Evolutionary conservation across 768 basidiomycete genomes (phyloP).

Genomic region (Trametes cubensis): DNA sequence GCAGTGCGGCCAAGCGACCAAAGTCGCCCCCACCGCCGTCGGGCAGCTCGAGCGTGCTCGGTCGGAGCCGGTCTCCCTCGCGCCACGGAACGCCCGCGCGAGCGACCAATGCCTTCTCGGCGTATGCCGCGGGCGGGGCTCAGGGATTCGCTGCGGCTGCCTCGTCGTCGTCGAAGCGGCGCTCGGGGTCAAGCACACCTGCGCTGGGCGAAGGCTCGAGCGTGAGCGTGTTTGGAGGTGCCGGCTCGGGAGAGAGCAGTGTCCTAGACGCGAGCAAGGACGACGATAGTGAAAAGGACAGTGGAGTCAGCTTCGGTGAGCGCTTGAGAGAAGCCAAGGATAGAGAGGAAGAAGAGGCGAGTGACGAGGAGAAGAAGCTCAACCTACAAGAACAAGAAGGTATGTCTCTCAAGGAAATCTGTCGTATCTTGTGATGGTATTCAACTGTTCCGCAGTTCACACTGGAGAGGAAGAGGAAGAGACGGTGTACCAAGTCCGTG

Average conservation of each 20-base stretch:
- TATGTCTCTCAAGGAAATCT: conserved; percentile 35
- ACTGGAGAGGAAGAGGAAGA: conserved; percentile 87
- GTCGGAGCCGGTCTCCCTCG: conserved; percentile 59
- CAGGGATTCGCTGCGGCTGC: conserved; percentile 47
- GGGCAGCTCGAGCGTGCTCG: conserved; percentile 26
- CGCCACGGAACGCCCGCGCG: conserved; percentile 41
- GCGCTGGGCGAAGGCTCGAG: conserved; percentile 29
- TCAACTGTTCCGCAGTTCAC: conserved; percentile 47
- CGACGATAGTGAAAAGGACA: conserved; percentile 34
- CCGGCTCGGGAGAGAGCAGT: conserved; percentile 1
- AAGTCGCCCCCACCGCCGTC: conserved; percentile 53
- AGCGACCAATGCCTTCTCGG: conserved; percentile 51
- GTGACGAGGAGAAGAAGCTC: conserved; percentile 53
- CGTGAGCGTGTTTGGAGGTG: conserved; percentile 17
- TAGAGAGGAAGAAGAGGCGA: conserved; percentile 49
- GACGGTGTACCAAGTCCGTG: conserved; percentile 74
- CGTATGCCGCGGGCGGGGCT: conserved; percentile 53
- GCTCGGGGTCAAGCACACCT: conserved; percentile 27
- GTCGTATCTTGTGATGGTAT: not conserved
- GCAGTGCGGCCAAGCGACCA: conserved; percentile 44
- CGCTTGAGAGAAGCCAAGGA: conserved; percentile 65
- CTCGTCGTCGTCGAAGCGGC: conserved; percentile 53
- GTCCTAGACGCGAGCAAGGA: conserved; percentile 19
- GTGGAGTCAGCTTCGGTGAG: conserved; percentile 55
- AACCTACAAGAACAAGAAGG: conserved; percentile 71